Evolutionary conservation across 257 asterid species (phyloP).

Genomic region (Fraxinus americana): DNA sequence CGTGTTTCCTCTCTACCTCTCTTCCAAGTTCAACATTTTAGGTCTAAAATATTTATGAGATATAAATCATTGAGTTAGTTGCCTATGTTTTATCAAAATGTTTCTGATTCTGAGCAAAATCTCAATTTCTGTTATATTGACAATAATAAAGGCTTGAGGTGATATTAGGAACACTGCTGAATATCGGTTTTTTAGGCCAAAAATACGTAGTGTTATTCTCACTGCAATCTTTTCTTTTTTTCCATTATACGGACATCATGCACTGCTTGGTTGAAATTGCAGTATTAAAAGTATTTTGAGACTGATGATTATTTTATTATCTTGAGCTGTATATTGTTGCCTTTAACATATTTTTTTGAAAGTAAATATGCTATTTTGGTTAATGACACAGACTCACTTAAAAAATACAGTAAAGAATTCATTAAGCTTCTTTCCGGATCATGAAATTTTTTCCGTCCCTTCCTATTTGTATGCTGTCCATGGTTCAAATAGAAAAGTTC

Average conservation of each 20-base stretch:
- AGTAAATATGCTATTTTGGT: not conserved
- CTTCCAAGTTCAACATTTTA: constrained; percentile 18
- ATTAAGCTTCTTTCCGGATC: not conserved
- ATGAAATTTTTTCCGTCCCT: not conserved
- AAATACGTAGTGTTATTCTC: too few species aligned
- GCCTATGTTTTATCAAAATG: not conserved
- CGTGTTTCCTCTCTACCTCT: not conserved
- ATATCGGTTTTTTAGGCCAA: too few species aligned
- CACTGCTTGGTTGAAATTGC: too few species aligned
- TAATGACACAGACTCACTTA: too few species aligned
- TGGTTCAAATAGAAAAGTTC: not conserved
- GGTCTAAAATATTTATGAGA: not conserved
- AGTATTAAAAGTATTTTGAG: too few species aligned
- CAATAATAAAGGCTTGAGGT: not conserved
- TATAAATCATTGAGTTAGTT: not conserved
- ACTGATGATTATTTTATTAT: too few species aligned
- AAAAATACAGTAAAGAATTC: too few species aligned
- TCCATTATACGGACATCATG: too few species aligned
- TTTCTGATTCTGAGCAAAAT: not conserved
- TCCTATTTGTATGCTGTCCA: not conserved
- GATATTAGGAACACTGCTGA: too few species aligned
- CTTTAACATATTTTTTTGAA: not conserved
- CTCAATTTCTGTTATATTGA: too few species aligned
- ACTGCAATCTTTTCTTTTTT: too few species aligned
- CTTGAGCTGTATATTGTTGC: not conserved